phyloP scores from a whole-genome alignment of 2,329 filamentous ascomycete genomes.

The Sclerotinia spermophila region DNA sequence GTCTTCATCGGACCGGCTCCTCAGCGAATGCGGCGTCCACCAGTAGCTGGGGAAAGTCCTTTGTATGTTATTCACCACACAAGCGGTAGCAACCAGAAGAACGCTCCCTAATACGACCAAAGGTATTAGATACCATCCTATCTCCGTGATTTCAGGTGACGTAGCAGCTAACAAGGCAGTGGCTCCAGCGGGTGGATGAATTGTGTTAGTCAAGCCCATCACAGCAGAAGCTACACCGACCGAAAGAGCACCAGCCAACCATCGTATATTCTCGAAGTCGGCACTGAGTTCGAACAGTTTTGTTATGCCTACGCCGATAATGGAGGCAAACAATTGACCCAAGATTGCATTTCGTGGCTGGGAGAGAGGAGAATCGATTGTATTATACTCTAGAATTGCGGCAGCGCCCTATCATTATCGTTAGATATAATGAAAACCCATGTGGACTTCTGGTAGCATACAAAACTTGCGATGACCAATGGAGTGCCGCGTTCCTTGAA shows the following conservation, averaged over 20 bases:
- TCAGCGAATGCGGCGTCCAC: constrained; percentile 34
- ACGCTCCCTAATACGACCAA: constrained; percentile 57
- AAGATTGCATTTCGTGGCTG: constrained; percentile 68
- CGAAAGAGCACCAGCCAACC: constrained; percentile 61
- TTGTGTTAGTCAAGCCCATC: constrained; percentile 68
- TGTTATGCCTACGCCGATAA: constrained; percentile 57
- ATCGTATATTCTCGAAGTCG: constrained; percentile 51
- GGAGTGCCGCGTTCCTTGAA: constrained; percentile 53
- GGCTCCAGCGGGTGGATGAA: constrained; percentile 72
- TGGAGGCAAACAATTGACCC: constrained; percentile 61
- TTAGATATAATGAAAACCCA: background rate
- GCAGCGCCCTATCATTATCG: constrained; percentile 53
- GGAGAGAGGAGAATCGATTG: constrained; percentile 67
- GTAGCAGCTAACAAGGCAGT: constrained; percentile 67
- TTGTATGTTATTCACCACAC: constrained; percentile 67
- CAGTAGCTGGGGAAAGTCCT: constrained; percentile 63
- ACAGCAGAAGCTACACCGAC: constrained; percentile 59
- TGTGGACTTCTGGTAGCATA: constrained; percentile 43
- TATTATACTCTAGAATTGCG: constrained; percentile 71
- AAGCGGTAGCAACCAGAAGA: constrained; percentile 59
- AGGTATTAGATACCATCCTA: constrained; percentile 69
- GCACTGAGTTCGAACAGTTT: constrained; percentile 58
- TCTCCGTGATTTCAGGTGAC: constrained; percentile 47
- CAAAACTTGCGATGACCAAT: constrained; percentile 66
- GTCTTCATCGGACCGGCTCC: constrained; percentile 1